These are phyloP conservation scores for Casaregolazyma lundiana DNA, from an alignment of 1,139 yeast species.

Conservation along the genomic window DNA sequence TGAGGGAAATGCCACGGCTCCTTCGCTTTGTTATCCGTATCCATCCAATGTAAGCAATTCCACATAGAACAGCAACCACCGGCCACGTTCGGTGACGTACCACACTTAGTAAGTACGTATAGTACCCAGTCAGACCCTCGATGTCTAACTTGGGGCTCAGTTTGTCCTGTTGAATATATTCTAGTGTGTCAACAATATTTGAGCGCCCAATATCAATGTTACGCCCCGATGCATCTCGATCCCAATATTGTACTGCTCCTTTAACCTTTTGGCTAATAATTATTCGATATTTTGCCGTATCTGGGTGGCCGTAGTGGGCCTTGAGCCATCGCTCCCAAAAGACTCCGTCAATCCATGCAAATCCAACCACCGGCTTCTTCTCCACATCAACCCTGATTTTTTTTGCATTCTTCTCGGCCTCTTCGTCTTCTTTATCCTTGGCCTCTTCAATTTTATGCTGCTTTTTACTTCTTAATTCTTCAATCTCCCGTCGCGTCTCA, in stretches of 20 bases:
- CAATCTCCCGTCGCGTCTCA: constrained; percentile 27
- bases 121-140: constrained; percentile 19
- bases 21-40: background rate
- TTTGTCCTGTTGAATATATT: constrained; percentile 21
- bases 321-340: constrained; percentile 37
- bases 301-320: constrained; percentile 29
- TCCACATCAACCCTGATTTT: constrained; percentile 27
- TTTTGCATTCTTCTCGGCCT: constrained; percentile 31
- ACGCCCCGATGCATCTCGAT: constrained; percentile 25
- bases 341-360: constrained; percentile 37
- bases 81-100: constrained; percentile 3
- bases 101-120: constrained; percentile 12
- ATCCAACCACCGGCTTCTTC: constrained; percentile 30
- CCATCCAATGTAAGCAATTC: constrained; percentile 7
- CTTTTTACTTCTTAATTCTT: constrained; percentile 31
- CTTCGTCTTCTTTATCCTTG: constrained; percentile 30
- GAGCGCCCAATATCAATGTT: constrained; percentile 27
- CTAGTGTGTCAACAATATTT: constrained; percentile 28
- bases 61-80: background rate
- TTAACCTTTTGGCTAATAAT: constrained; percentile 30
- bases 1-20: background rate
- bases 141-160: constrained; percentile 25
- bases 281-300: constrained; percentile 15
- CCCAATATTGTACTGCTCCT: constrained; percentile 31
- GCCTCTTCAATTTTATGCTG: constrained; percentile 35